Base-by-base conservation (phyloP, 768 basidiomycete genomes). In the Russula sp. region DNA sequence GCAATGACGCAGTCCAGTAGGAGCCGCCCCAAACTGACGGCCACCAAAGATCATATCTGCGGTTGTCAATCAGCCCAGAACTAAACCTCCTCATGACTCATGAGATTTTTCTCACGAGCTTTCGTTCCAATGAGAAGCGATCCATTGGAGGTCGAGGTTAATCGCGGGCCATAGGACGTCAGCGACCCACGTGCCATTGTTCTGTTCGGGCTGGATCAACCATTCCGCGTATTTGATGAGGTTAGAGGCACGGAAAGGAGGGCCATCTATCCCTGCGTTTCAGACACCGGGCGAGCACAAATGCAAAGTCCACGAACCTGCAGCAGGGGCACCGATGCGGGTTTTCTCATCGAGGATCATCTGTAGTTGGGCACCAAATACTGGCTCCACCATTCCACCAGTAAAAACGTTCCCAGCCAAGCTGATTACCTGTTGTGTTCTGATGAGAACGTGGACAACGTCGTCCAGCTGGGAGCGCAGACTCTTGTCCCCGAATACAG, bases 121-220 rank as follows among this genome's bases (percentile, higher is more conserved):
- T 48, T 57, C 11, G 16, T 65, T 67, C 66, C 63, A 60, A 20
- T 60, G 62, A 18, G 57, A 56, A 9, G 66, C 40, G 28, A 64
- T 53, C 66, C 66, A 67, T 44, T 64, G 63, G 22, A 65, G 63
- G 28, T 67, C 66, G 30, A 67, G 63, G 48, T 67, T 67, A 54
- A 67, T 64, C 30, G 38, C 30, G 7, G 66, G 63, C 66, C 66
- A 65, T 18, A 60, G 32, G 13, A 44, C 34, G 36, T 67, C 66
- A 2, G 48, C 53, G 1, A 60, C 58, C 63, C 66, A 67, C 5
- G 63, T 38, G 22, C 63, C 63, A 11, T 67, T 67, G 3, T 60
- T 59, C 30, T 65, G 66, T 56, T 49, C 50, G 13, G 64, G 59
- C 30, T 61, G 16, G n/a, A 56, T 20, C 28, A 67, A 50, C 66